A percentile compares a stretch with the other conserved stretches of the same genome.
phyloP scores from a whole-genome alignment of 2,329 filamentous ascomycete genomes.

The Lasiodiplodia sp. region DNA sequence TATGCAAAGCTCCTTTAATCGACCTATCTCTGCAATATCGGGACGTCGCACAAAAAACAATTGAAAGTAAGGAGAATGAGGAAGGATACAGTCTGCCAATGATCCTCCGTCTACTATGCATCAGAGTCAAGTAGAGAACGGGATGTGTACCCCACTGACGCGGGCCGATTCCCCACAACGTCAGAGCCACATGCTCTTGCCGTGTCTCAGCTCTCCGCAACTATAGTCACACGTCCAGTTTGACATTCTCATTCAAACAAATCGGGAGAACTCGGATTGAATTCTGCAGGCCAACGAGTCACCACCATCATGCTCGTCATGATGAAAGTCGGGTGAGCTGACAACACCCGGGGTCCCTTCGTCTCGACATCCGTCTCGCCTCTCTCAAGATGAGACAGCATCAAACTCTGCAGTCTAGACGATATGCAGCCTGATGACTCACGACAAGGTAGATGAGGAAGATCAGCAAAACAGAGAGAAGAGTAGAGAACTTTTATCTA shows the following conservation, averaged over 20 bases:
- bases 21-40: too few relatives aligned
- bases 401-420: not conserved
- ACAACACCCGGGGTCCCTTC: not conserved
- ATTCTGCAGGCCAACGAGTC: not conserved
- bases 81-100: too few relatives aligned
- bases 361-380: not conserved
- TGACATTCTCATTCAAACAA: not conserved
- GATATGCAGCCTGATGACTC: not conserved
- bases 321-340: not conserved
- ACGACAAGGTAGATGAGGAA: not conserved
- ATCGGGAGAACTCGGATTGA: not conserved
- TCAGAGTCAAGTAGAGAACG: not conserved
- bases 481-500: not conserved
- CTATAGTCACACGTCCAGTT: not conserved
- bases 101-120: too few relatives aligned
- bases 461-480: not conserved
- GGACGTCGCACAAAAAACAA: too few relatives aligned
- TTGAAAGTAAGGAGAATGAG: too few relatives aligned
- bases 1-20: too few relatives aligned
- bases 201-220: not conserved
- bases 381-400: not conserved
- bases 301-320: not conserved
- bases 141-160: not conserved
- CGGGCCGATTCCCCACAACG: not conserved
- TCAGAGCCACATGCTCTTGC: not conserved